Evolutionary conservation across 176 grass and related monocot genomes (phyloP), one percentile per base, ranked within the genome.

Genomic region (Avena eriantha): DNA sequence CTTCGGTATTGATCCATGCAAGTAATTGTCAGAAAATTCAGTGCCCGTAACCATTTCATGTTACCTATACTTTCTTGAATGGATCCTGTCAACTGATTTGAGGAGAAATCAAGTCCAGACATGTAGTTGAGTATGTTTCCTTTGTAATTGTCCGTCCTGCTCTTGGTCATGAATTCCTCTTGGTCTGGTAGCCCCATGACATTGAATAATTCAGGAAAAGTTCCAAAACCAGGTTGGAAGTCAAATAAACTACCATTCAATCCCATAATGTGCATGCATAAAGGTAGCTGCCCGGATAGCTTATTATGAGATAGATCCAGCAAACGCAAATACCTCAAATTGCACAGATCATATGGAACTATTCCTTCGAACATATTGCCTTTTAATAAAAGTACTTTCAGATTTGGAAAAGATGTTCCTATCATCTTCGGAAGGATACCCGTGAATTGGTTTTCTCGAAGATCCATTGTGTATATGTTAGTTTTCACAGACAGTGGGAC

Each of bases 291-390:
- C 1, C 55, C 83, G 14, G 68, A 86, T 10, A 90, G 18, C 69
- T 14, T 74, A 49, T 90, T 90, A 53, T 81, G 47, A 41, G 83
- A 90, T 57, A 86, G 6, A 85, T 90, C 82, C 43, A 86, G 73
- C 1, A 86, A 48, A 15, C 46, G 4, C 77, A 86, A 51, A 43
- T 86, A 26, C 16, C 17, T 76, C 55, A 90, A 76, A 0, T 56
- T 2, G 31, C 77, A 86, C 21, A 90, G 18, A 67, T 90, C 12
- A 18, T 41, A 8, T 74, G 88, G 66, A 79, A 90, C 45, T 19
- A 19, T 12, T 41, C 88, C 82, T 59, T 86, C 22, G 22, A 90
- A 86, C 16, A 75, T 21, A 33, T 90, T 90, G n/a, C 76, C 76
- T 54, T 80, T 6, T 9, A 90, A 36, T 12, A 90, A 68, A 10